These are phyloP conservation scores for Lactarius psammicola DNA, from an alignment of 768 basidiomycete species.

Conservation along the genomic window DNA sequence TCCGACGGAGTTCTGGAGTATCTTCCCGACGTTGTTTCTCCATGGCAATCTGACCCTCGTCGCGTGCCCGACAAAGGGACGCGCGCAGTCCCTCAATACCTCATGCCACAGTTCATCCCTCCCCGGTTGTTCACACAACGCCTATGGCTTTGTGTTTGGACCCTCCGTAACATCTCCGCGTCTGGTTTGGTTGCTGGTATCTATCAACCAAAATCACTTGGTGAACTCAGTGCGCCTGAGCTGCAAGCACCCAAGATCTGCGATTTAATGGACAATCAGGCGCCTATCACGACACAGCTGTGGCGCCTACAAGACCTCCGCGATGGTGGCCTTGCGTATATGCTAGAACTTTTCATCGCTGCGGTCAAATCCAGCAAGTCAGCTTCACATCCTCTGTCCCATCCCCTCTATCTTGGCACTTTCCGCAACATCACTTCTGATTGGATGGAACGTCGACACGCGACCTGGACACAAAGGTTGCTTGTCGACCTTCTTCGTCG, in stretches of 20 bases:
- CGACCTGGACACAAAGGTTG: too few species aligned
- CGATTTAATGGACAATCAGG: slow-evolving; percentile 4
- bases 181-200: background rate
- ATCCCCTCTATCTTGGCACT: too few species aligned
- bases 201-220: slow-evolving; percentile 9
- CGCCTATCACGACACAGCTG: too few species aligned
- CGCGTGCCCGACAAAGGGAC: slow-evolving; percentile 5
- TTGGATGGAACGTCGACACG: too few species aligned
- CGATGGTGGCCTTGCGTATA: too few species aligned
- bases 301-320: too few species aligned
- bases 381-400: too few species aligned
- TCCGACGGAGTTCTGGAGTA: slow-evolving; percentile 18
- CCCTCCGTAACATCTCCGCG: slow-evolving; percentile 11
- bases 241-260: slow-evolving; percentile 3
- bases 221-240: slow-evolving; percentile 16
- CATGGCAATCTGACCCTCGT: slow-evolving; percentile 14
- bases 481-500: too few species aligned
- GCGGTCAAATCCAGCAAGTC: too few species aligned
- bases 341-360: too few species aligned
- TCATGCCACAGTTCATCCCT: slow-evolving; percentile 22
- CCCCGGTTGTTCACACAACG: slow-evolving; percentile 14
- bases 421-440: too few species aligned
- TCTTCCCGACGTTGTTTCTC: slow-evolving; percentile 13
- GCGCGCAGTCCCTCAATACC: background rate
- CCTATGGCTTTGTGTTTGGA: slow-evolving; percentile 17